Evolutionary conservation across 2,329 filamentous ascomycete species (phyloP), one percentile per base, ranked within the genome.

Genomic region (Fusarium poae): DNA sequence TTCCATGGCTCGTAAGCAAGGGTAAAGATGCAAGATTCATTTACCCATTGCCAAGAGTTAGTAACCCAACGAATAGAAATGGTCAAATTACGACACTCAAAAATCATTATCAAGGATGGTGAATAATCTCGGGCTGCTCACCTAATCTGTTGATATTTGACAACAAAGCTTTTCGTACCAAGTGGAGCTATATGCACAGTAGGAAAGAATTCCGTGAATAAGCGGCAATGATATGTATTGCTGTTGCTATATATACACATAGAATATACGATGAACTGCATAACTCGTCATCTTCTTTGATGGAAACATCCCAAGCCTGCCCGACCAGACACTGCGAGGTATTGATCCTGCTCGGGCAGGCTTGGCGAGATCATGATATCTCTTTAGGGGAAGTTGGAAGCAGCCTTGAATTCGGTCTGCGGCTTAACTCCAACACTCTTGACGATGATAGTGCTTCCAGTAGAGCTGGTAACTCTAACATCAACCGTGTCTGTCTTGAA

Each of bases 401-500:
- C 56, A 7, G 75, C 77, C 21, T 72, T 73, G 21, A 63, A 67
- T 66, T 78, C 67, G 4, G 71, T 62, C 18, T 76, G 71, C 7
- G 76, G 71, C 18, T 68, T 75, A 23, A 86, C 77, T 20, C 77
- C 78, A 6, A 90, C 86, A 39, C 79, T 75, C 68, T 84, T 85
- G 15, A 89, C 83, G 13, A 81, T 77, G 20, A 90, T 80, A 0
- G 73, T 81, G 62, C 82, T 79, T 0, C 88, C 88, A 32, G 81
- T 81, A 5, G 79, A 73, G 60, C 84, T 83, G 2, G 87, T 90
- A 25, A 90, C 81, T 58, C 82, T 83, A 30, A 91, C 81, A 70
- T 86, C 82, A 2, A 90, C 86, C 3, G 76, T 82, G 15, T 81
- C 76, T 0, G 82, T 83, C 1, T 86, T 84, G 70, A 88, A 89